These are phyloP conservation scores for Sporothrix brasiliensis DNA, from an alignment of 2,329 filamentous ascomycete species.

Conservation along the genomic window DNA sequence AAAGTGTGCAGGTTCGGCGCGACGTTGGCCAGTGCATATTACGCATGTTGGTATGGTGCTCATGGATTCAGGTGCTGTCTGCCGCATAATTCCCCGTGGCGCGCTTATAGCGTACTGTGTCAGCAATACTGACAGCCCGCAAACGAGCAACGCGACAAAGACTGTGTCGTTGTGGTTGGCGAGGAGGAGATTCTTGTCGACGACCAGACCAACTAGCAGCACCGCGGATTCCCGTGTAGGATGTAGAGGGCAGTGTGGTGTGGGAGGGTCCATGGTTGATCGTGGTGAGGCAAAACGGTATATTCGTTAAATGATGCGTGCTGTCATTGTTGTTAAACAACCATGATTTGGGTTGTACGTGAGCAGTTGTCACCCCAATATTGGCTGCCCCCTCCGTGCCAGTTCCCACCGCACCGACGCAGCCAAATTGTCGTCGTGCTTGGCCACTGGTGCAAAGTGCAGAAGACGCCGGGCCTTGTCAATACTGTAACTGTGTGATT, in stretches of 20 bases:
- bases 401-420: conserved; percentile 35
- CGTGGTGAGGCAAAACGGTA: neutral
- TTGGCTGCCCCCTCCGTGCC: neutral
- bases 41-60: neutral
- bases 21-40: neutral
- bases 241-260: neutral
- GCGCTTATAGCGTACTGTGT: conserved; percentile 44
- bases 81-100: neutral
- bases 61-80: neutral
- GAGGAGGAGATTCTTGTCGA: conserved; percentile 2
- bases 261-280: too few species aligned
- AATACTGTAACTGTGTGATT: conserved; percentile 36
- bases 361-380: neutral
- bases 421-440: conserved; percentile 34
- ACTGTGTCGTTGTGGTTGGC: neutral
- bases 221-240: neutral
- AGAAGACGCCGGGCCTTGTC: conserved; percentile 35
- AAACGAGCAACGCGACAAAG: conserved; percentile 37
- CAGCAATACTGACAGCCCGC: conserved; percentile 60
- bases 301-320: neutral
- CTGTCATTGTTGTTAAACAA: neutral
- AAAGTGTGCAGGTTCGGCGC: neutral
- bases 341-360: neutral
- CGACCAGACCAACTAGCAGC: neutral
- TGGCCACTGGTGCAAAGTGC: conserved; percentile 33